Percentiles rank a stretch among this genome's conserved stretches.
Evolutionary conservation across 2,329 filamentous ascomycete genomes (phyloP).

Genomic region (Rasamsonia emersonii): DNA sequence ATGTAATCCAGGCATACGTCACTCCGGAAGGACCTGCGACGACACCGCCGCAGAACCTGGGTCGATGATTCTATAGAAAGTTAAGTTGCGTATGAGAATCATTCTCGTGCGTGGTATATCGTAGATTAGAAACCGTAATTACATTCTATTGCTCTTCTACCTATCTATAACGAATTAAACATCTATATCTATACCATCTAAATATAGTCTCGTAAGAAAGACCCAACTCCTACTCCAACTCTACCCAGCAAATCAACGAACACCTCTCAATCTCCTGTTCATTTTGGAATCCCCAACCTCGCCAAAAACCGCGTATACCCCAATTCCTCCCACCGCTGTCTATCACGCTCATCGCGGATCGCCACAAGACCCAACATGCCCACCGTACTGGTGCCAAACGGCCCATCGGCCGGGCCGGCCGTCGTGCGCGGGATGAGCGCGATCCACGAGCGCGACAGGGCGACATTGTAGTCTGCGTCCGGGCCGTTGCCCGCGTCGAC

Average conservation of each 20-base stretch:
- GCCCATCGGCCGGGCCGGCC: constrained; percentile 8
- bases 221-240: background rate
- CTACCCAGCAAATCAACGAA: background rate
- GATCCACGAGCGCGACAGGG: constrained; percentile 20
- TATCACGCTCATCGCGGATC: constrained; percentile 13
- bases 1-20: constrained; percentile 54
- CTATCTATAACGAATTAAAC: no score
- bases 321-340: constrained; percentile 12
- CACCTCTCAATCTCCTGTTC: no score
- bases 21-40: constrained; percentile 52
- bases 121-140: background rate
- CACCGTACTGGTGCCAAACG: constrained; percentile 15
- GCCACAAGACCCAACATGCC: constrained; percentile 18
- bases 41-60: constrained; percentile 44
- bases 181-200: no score
- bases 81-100: background rate
- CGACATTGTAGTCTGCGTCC: constrained; percentile 18
- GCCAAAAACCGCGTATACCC: constrained; percentile 12
- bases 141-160: no score
- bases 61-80: constrained; percentile 7
- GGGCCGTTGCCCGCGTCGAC: constrained; percentile 8
- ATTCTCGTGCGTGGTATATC: background rate
- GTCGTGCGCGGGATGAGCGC: constrained; percentile 13
- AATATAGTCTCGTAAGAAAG: background rate
- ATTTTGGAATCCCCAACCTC: constrained; percentile 13